phyloP scores from a whole-genome alignment of 1,284 basidiomycete genomes.

The Stygiomarasmius scandens region DNA sequence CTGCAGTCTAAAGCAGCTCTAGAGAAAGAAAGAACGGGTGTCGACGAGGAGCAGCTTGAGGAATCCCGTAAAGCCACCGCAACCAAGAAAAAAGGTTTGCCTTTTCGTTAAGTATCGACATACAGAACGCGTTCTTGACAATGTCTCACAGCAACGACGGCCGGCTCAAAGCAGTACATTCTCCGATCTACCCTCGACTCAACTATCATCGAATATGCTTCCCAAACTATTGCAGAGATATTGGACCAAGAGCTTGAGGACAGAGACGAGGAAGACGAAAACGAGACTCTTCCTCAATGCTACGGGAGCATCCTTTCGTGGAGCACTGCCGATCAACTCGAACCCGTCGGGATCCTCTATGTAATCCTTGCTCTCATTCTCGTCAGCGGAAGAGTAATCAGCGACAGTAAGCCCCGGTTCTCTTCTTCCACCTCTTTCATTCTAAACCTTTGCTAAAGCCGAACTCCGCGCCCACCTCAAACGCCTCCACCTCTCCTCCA shows the following conservation, averaged over 20 bases:
- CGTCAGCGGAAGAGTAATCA: conserved; percentile 65
- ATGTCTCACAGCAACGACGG: conserved; percentile 44
- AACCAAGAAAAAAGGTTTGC: conserved; percentile 50
- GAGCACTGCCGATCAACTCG: conserved; percentile 65
- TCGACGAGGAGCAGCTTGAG: conserved; percentile 45
- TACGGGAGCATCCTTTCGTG: conserved; percentile 73
- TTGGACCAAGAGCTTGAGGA: conserved; percentile 58
- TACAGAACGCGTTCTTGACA: neutral
- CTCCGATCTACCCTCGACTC: conserved; percentile 67
- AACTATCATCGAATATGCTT: conserved; percentile 59
- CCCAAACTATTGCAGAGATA: conserved; percentile 55
- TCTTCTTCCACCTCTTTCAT: neutral
- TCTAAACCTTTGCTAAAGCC: conserved; percentile 32
- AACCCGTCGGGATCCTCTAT: conserved; percentile 64
- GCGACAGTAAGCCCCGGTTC: conserved; percentile 55
- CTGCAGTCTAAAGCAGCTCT: conserved; percentile 64
- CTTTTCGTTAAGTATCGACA: neutral
- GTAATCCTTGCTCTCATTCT: conserved; percentile 73
- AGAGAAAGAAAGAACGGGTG: conserved; percentile 39
- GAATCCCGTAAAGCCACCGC: conserved; percentile 52
- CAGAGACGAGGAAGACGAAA: conserved; percentile 36
- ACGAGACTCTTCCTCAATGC: conserved; percentile 38
- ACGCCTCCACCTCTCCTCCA: conserved; percentile 55
- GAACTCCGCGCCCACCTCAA: conserved; percentile 67
- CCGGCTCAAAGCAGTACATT: conserved; percentile 74